Evolutionary conservation across 768 basidiomycete species (phyloP), one percentile per base, ranked within the genome.

Genomic region (Lactarius vividus): DNA sequence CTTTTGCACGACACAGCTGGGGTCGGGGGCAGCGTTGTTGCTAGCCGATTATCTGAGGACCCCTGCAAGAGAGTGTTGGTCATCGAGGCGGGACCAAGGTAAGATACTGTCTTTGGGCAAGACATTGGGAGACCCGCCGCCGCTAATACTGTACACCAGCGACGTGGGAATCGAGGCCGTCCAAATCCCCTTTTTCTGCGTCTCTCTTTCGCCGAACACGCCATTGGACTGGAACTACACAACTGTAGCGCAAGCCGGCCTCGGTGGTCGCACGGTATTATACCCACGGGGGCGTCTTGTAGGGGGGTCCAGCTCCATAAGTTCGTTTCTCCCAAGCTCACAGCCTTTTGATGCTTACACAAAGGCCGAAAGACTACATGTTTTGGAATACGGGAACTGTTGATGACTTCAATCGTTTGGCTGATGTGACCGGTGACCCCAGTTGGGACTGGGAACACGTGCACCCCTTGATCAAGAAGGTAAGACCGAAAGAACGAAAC

Each of bases 41-140:
- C 79, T 18, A 73, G 68, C 15, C 73, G 80, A 13, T 72, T 81
- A n/a, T 73, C 76, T 0, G 79, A 81, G 64, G 77, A 80, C 69
- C 37, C 71, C 4, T 73, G 73, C 58, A 73, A 69, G 57, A 75
- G 73, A 13, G 79, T 81, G 8, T 69, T 79, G 44, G 72, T 79
- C n/a, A 69, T 73, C 53, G 72, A 73, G 52, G 72, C 72, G 2
- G 72, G 72, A 20, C 58, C 63, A 5, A 64, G 56, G 35, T 37
- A 16, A 16, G 33, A 57, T 31, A 0, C 16, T 59, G 28, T 39
- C 11, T 3, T 13, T 3, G 35, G 11, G 11, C 9, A 37, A 37
- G 35, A 16, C 13, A 57, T 52, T 49, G n/a, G 16, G 11, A 28
- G 23, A 15, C 20, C 15, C 16, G 40, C 40, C 2, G 40, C 16